Base-by-base conservation (phyloP, 2,329 filamentous ascomycete species). In the Alternaria gaisen region DNA sequence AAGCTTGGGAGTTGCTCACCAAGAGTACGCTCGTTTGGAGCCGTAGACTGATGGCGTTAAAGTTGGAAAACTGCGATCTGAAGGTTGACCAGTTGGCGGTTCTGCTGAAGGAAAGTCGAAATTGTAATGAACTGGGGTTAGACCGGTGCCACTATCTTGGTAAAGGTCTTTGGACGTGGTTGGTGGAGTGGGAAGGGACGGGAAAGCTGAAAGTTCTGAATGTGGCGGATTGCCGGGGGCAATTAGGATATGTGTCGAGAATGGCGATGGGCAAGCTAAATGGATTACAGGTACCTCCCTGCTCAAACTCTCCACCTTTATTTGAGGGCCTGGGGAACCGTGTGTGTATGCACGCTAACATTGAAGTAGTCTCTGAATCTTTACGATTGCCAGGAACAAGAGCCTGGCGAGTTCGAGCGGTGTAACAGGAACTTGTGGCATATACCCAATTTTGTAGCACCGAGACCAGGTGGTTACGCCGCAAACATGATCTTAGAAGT, bases 401-500 rank as follows among this genome's bases (percentile, higher is more conserved):
- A 68, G 22, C 63, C 64, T 50, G 66, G 69, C 5, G 47, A 43
- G 0, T 51, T 75, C 9, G 67, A 73, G 41, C 54, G 56, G 28
- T 59, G 64, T 46, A 76, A 77, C 41, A 41, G 50, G 14, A 58
- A 70, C 1, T 44, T 58, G n/a, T 77, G 75, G 72, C 62, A 60
- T 11, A 72, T 77, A 12, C 60, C 63, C 22, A 55, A 70, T 18
- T 57, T 72, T 32, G 66, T 73, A 26, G 61, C 69, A 20, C 73
- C 75, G 4, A 56, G 54, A 24, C 43, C 63, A 2, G 48, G 50
- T 7, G 34, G 47, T 0, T 30, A 36, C 7, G 40, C 65, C 12
- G 59, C 47, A 11, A 58, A 66, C 16, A 56, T 57, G 20, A 28
- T 71, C 6, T 74, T 78, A 48, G 76, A 79, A 38, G 75, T 77